Conservation (phyloP, 2,329 filamentous ascomycete genomes). For the Plenodomus biglobosus region DNA sequence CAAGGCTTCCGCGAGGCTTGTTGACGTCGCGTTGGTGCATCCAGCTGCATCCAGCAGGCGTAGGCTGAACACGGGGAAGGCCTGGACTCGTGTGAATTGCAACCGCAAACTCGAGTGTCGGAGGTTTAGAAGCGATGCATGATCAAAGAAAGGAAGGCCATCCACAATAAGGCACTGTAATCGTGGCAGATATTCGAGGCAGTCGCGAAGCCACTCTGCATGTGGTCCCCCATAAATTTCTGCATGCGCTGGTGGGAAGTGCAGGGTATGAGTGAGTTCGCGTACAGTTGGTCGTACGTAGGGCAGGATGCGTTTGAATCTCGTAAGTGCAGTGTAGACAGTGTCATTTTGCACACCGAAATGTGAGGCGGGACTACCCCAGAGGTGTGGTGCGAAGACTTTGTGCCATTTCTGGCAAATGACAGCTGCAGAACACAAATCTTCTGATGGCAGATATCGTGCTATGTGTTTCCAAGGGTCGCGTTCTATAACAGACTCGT, state of each 20-base stretch:
- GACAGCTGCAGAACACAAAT: constrained; percentile 58
- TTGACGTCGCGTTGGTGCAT: constrained; percentile 61
- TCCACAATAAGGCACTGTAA: constrained; percentile 63
- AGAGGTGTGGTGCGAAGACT: constrained; percentile 61
- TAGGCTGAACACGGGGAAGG: constrained; percentile 49
- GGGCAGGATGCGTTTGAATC: constrained; percentile 59
- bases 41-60: constrained; percentile 59
- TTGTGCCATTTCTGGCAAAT: constrained; percentile 61
- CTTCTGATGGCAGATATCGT: constrained; percentile 57
- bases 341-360: constrained; percentile 63
- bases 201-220: constrained; percentile 60
- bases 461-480: constrained; percentile 61
- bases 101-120: constrained; percentile 39
- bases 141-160: constrained; percentile 63
- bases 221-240: constrained; percentile 63
- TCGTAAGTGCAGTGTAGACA: constrained; percentile 62
- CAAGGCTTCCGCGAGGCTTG: constrained; percentile 55
- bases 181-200: constrained; percentile 59
- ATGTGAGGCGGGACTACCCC: constrained; percentile 65
- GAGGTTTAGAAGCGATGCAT: constrained; percentile 57
- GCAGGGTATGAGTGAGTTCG: constrained; percentile 62
- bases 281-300: constrained; percentile 56
- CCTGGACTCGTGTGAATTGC: constrained; percentile 19
- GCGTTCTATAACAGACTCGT: constrained; percentile 57
- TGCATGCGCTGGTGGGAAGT: constrained; percentile 61